phyloP scores from a whole-genome alignment of 2,329 filamentous ascomycete species.

The Penicillium fuscoglaucum region DNA sequence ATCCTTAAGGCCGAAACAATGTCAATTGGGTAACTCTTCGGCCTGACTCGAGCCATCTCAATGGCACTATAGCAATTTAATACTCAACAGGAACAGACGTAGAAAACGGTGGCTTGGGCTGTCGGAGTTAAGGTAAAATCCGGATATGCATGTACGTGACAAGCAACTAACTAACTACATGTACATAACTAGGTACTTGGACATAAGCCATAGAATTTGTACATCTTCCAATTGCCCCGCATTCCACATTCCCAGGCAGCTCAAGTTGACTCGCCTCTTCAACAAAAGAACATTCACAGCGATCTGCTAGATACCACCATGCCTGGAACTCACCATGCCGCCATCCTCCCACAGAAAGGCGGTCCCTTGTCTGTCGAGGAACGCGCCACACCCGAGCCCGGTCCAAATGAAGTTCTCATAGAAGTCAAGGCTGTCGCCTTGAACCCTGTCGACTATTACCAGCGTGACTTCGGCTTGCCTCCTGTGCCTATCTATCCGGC shows the following conservation, averaged over 20 bases:
- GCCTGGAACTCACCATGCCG: background rate
- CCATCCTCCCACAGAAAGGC: background rate
- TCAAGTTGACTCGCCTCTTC: background rate
- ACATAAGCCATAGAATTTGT: background rate
- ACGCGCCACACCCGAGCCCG: background rate
- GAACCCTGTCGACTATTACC: background rate
- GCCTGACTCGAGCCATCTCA: too few species aligned
- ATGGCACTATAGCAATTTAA: too few species aligned
- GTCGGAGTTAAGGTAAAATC: background rate
- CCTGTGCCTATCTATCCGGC: background rate
- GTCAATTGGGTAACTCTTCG: background rate
- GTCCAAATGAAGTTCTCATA: background rate
- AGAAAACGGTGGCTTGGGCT: background rate
- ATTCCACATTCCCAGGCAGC: background rate
- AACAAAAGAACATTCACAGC: background rate
- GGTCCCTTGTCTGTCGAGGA: background rate
- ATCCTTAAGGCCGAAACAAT: background rate
- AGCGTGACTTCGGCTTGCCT: background rate
- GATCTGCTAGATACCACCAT: background rate
- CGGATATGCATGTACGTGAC: background rate
- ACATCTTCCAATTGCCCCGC: background rate
- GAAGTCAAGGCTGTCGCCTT: background rate
- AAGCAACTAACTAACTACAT: background rate
- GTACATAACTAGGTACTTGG: background rate
- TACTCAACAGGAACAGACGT: background rate